Percentiles rank a stretch among this genome's conserved stretches.
These are phyloP conservation scores for Halteria grandinella DNA, from an alignment of 73 alveolate species.

Conservation along the genomic window DNA sequence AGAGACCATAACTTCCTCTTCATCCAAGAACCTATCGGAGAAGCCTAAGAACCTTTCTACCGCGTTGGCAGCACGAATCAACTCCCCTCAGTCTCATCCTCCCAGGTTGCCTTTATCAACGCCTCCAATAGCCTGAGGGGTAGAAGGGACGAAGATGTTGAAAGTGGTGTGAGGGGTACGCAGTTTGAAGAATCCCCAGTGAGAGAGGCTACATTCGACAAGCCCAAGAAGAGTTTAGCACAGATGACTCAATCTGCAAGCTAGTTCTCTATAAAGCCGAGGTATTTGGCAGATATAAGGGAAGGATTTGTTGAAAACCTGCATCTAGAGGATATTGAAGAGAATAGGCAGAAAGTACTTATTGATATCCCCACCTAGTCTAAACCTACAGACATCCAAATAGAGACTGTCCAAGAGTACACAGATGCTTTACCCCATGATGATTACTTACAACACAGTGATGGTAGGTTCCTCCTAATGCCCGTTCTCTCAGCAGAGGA, in stretches of 20 bases:
- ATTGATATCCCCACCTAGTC: too few relatives aligned
- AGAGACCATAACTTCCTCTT: too few relatives aligned
- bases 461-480: too few relatives aligned
- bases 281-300: neutral
- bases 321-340: conserved; percentile 23
- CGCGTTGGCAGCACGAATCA: neutral
- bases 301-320: neutral
- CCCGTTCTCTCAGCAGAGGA: too few relatives aligned
- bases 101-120: neutral
- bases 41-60: neutral
- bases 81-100: neutral
- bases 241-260: conserved; percentile 16
- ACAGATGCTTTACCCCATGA: too few relatives aligned
- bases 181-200: conserved; percentile 44
- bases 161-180: conserved; percentile 34
- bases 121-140: neutral
- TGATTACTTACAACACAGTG: too few relatives aligned
- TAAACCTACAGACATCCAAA: too few relatives aligned
- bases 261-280: conserved; percentile 21
- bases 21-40: neutral
- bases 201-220: conserved; percentile 2
- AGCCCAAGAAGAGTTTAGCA: conserved; percentile 33
- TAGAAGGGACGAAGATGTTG: conserved; percentile 23
- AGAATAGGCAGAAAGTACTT: neutral
- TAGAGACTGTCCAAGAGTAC: too few relatives aligned